These are phyloP conservation scores for Diaporthe sp. DNA, from an alignment of 2,329 filamentous ascomycete genomes.

Conservation along the genomic window DNA sequence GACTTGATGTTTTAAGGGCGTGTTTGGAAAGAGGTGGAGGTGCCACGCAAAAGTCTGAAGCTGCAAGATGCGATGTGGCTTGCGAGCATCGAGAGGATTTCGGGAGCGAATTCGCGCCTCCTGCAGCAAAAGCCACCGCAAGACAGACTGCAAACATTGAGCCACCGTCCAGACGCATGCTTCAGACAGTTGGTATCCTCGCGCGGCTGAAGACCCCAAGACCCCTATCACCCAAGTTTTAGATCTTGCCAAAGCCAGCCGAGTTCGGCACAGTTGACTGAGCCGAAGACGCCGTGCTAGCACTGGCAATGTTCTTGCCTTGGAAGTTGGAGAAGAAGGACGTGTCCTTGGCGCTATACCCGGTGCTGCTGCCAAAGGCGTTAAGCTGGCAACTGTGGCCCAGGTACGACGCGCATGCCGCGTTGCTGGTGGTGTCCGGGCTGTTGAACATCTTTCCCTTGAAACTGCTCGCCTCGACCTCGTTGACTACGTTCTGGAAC, in stretches of 20 bases:
- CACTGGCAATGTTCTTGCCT: constrained; percentile 35
- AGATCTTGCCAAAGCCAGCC: constrained; percentile 34
- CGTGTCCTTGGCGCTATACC: constrained; percentile 29
- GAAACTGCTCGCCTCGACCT: constrained; percentile 47
- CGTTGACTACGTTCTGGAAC: constrained; percentile 62
- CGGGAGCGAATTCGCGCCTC: neutral
- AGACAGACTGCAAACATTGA: neutral
- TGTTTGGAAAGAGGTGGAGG: too few relatives aligned
- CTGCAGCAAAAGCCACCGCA: neutral
- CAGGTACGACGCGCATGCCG: constrained; percentile 54
- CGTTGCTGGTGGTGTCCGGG: constrained; percentile 44
- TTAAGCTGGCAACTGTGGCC: constrained; percentile 64
- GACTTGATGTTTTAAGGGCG: neutral
- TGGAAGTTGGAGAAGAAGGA: constrained; percentile 35
- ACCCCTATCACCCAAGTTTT: neutral
- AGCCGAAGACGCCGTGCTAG: constrained; percentile 26
- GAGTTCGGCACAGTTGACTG: constrained; percentile 29
- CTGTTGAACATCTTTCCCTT: constrained; percentile 39
- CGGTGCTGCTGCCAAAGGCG: constrained; percentile 39
- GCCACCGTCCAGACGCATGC: too few relatives aligned
- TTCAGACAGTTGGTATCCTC: neutral
- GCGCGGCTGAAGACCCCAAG: too few relatives aligned
- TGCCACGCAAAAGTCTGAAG: neutral
- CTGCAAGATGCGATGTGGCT: neutral
- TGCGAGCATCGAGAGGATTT: neutral